phyloP scores from a whole-genome alignment of 2,329 filamentous ascomycete genomes.

The Alternaria angustiovoidea region DNA sequence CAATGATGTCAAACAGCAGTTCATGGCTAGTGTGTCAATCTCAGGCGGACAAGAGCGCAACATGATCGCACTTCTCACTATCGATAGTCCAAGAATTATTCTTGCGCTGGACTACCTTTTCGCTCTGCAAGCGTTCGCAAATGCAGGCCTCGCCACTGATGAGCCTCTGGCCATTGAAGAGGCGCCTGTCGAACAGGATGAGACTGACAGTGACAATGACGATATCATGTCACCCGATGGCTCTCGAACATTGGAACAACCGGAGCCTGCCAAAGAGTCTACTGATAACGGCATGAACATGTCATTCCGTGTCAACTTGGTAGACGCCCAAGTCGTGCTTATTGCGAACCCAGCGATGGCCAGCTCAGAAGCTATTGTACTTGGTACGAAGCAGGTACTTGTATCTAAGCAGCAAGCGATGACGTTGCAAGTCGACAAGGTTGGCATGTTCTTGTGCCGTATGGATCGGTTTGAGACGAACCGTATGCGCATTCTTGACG shows the following conservation, averaged over 20 bases:
- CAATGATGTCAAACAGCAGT: constrained; percentile 89
- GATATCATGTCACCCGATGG: constrained; percentile 48
- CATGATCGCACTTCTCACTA: constrained; percentile 88
- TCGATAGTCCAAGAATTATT: constrained; percentile 94
- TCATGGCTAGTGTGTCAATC: constrained; percentile 97
- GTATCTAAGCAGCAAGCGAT: constrained; percentile 93
- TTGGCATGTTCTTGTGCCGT: constrained; percentile 97
- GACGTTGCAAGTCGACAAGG: constrained; percentile 89
- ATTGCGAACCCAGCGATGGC: constrained; percentile 92
- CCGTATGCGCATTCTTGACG: constrained; percentile 89
- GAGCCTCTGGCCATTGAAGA: constrained; percentile 70
- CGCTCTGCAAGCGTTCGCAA: constrained; percentile 83
- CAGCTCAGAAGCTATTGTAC: constrained; percentile 93
- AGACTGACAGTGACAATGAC: constrained; percentile 50
- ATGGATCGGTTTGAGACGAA: constrained; percentile 98
- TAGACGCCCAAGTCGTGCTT: constrained; percentile 94
- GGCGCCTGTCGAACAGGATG: constrained; percentile 58
- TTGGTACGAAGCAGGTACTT: constrained; percentile 91
- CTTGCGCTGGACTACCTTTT: constrained; percentile 96
- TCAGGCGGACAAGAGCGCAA: constrained; percentile 82
- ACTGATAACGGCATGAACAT: constrained; percentile 68
- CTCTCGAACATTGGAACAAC: constrained; percentile 30
- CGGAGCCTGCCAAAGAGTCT: constrained; percentile 35
- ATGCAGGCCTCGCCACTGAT: constrained; percentile 68
- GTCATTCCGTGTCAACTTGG: constrained; percentile 90